These are phyloP conservation scores for Apiospora malaysiana DNA, from an alignment of 2,329 filamentous ascomycete genomes.

Conservation along the genomic window DNA sequence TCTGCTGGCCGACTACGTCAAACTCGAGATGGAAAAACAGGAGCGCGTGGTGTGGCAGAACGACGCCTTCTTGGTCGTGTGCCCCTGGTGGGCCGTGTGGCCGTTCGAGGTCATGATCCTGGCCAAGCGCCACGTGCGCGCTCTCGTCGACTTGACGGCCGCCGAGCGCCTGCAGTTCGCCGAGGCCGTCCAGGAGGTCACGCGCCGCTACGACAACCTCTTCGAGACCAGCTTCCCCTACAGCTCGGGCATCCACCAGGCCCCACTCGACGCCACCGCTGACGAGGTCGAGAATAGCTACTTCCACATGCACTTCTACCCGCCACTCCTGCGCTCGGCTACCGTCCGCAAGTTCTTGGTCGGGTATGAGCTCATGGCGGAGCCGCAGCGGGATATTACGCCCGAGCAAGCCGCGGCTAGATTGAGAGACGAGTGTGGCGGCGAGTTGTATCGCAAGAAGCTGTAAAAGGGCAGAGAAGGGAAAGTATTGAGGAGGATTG, in stretches of 20 bases:
- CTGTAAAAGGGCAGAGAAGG: slow-evolving; percentile 38
- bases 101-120: slow-evolving; percentile 95
- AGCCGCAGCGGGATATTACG: slow-evolving; percentile 98
- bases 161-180: slow-evolving; percentile 77
- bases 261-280: slow-evolving; percentile 79
- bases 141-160: slow-evolving; percentile 79
- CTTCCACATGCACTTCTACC: slow-evolving; percentile 98
- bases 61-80: slow-evolving; percentile 80
- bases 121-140: slow-evolving; percentile 81
- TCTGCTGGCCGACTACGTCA: slow-evolving; percentile 85
- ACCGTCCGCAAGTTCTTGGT: slow-evolving; percentile 97
- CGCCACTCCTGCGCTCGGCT: slow-evolving; percentile 87
- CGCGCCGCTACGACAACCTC: slow-evolving; percentile 91
- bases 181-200: slow-evolving; percentile 85
- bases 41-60: slow-evolving; percentile 93
- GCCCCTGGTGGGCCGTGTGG: slow-evolving; percentile 98
- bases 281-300: slow-evolving; percentile 89
- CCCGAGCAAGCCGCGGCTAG: slow-evolving; percentile 90
- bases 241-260: slow-evolving; percentile 96
- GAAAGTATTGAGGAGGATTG: neutral
- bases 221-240: slow-evolving; percentile 98
- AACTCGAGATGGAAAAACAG: slow-evolving; percentile 78
- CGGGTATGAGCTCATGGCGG: slow-evolving; percentile 94
- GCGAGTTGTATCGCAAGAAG: slow-evolving; percentile 81
- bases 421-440: slow-evolving; percentile 72